A percentile compares a stretch with the other conserved stretches of the same genome.
These are phyloP conservation scores for Ambrosiella beaveri DNA, from an alignment of 2,329 filamentous ascomycete species.

Conservation along the genomic window DNA sequence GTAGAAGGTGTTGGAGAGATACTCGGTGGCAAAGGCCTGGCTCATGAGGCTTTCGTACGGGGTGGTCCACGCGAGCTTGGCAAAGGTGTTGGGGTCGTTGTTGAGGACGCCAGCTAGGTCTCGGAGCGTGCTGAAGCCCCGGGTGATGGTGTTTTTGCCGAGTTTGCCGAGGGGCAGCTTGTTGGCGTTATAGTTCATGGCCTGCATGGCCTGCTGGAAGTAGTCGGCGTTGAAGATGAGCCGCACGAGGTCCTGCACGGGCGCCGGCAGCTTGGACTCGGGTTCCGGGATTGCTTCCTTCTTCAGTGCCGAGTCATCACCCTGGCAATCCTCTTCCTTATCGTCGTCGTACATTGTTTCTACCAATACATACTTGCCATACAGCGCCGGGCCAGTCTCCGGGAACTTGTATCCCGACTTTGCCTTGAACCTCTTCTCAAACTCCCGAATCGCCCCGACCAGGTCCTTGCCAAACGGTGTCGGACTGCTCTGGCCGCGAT, in stretches of 20 bases:
- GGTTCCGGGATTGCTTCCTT: constrained; percentile 21
- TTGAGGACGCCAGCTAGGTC: constrained; percentile 52
- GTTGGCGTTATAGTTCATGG: constrained; percentile 53
- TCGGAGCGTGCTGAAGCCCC: constrained; percentile 62
- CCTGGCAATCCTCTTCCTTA: constrained; percentile 31
- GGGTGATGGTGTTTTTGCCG: constrained; percentile 57
- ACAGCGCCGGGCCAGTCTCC: constrained; percentile 37
- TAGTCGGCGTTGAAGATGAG: constrained; percentile 70
- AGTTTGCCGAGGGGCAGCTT: constrained; percentile 76
- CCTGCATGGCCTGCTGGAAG: constrained; percentile 48
- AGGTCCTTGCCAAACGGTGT: constrained; percentile 23
- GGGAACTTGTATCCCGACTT: constrained; percentile 43
- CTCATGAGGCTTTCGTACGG: not conserved
- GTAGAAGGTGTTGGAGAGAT: constrained; percentile 63
- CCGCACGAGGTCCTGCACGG: constrained; percentile 52
- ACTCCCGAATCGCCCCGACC: constrained; percentile 29
- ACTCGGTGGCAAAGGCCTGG: constrained; percentile 29
- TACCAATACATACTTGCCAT: constrained; percentile 62
- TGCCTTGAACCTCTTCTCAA: constrained; percentile 44
- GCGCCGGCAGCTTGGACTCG: constrained; percentile 29
- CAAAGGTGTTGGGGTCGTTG: constrained; percentile 28
- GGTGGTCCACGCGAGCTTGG: constrained; percentile 25
- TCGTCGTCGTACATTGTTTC: constrained; percentile 61
- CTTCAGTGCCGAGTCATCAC: constrained; percentile 16
- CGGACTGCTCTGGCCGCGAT: constrained; percentile 32